phyloP scores from a whole-genome alignment of 495 filamentous ascomycete genomes.

The Neurospora hispaniola region DNA sequence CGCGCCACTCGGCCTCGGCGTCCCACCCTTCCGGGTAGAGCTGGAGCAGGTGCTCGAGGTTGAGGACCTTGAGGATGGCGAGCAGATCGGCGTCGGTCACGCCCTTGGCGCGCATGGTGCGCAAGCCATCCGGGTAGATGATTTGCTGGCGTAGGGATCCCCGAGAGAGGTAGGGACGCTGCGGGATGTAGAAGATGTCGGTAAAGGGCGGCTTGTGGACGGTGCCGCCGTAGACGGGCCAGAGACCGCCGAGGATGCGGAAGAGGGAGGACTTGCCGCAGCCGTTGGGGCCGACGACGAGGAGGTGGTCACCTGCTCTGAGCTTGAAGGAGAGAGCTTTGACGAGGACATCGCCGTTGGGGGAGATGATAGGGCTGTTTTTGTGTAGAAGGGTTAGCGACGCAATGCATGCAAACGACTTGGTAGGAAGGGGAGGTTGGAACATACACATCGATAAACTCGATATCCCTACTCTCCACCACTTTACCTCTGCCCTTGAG shows the following conservation, averaged over 20 bases:
- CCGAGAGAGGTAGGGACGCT: conserved; percentile 83
- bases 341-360: conserved; percentile 88
- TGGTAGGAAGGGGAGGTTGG: neutral
- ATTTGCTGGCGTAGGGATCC: conserved; percentile 90
- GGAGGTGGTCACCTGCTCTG: conserved; percentile 73
- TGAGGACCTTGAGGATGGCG: conserved; percentile 63
- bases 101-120: conserved; percentile 76
- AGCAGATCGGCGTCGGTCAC: conserved; percentile 74
- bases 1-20: conserved; percentile 91
- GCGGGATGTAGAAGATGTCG: conserved; percentile 97
- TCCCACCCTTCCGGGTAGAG: conserved; percentile 76
- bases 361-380: conserved; percentile 75
- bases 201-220: conserved; percentile 81
- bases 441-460: conserved; percentile 66
- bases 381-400: conserved; percentile 1
- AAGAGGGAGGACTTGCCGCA: conserved; percentile 95
- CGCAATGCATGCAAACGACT: neutral
- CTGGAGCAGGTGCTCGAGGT: conserved; percentile 74
- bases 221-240: conserved; percentile 95
- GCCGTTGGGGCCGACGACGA: conserved; percentile 93
- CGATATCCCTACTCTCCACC: conserved; percentile 68
- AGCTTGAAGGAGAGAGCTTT: conserved; percentile 76
- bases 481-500: conserved; percentile 69
- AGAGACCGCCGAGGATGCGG: conserved; percentile 89
- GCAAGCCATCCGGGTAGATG: conserved; percentile 85